Percentiles rank a stretch among this genome's conserved stretches.
Conservation (phyloP, 2,329 filamentous ascomycete species). For the Ascochyta koolunga region DNA sequence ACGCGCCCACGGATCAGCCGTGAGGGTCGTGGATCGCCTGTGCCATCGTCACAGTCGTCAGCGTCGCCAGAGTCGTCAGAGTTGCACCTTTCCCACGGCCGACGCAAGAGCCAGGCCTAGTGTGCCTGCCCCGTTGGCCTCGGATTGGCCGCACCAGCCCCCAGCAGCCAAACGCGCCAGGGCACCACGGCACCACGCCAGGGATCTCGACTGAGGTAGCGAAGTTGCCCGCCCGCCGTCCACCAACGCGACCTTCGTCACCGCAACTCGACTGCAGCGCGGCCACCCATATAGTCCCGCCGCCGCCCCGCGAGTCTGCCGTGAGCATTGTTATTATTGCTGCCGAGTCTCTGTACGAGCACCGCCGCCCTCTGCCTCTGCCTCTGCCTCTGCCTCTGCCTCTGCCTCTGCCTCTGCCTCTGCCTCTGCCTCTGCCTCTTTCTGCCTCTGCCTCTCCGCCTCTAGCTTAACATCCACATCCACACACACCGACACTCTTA, state of each 20-base stretch:
- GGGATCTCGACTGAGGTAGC: slow-evolving; percentile 23
- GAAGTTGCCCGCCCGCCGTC: slow-evolving; percentile 16
- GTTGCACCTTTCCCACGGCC: slow-evolving; percentile 30
- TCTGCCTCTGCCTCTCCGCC: too few relatives aligned
- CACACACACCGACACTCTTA: background rate
- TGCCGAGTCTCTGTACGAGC: slow-evolving; percentile 3
- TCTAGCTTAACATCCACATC: background rate
- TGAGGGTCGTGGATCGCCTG: slow-evolving; percentile 15
- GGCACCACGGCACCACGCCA: slow-evolving; percentile 1
- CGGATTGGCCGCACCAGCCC: slow-evolving; percentile 28
- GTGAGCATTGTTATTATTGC: background rate
- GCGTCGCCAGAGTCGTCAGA: slow-evolving; percentile 22
- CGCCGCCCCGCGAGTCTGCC: slow-evolving; percentile 21
- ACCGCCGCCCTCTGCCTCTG: background rate
- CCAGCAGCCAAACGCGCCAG: slow-evolving; percentile 8
- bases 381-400: too few relatives aligned
- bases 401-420: too few relatives aligned
- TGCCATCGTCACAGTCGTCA: too few relatives aligned
- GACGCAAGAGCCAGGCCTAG: slow-evolving; percentile 31
- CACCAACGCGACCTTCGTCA: slow-evolving; percentile 28
- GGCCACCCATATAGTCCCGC: slow-evolving; percentile 27
- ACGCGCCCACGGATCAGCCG: background rate
- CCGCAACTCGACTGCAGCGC: slow-evolving; percentile 27
- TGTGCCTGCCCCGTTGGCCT: slow-evolving; percentile 14
- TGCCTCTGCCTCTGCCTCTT: too few relatives aligned